Evolutionary conservation across 352 stramenopile genomes (phyloP).

Genomic region (Globisporangium paddicum): DNA sequence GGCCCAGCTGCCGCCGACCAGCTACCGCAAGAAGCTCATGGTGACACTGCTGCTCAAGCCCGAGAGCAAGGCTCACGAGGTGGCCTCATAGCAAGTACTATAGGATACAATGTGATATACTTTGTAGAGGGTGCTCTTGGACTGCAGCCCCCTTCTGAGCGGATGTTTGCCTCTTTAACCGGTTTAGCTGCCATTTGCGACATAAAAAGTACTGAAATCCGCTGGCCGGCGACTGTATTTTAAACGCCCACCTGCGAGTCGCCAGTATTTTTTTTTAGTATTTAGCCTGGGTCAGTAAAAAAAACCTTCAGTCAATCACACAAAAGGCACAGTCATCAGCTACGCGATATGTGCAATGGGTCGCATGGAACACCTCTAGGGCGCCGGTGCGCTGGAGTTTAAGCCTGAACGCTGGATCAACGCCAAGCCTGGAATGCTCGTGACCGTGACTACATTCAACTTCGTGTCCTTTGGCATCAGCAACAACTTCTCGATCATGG

Average conservation of each 20-base stretch:
- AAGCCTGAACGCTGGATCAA: conserved; percentile 45
- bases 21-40: conserved; percentile 54
- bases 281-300: no score
- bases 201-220: no score
- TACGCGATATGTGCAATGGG: conserved; percentile 42
- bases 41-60: conserved; percentile 56
- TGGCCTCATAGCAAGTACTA: conserved; percentile 11
- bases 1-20: conserved; percentile 38
- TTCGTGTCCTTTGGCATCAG: conserved; percentile 43
- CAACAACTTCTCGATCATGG: conserved; percentile 23
- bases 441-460: conserved; percentile 25
- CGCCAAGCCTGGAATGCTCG: conserved; percentile 9
- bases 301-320: no score
- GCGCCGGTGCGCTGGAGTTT: conserved; percentile 29
- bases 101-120: no score
- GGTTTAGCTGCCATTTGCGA: no score
- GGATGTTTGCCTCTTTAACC: no score
- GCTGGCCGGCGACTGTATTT: no score
- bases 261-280: no score
- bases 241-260: no score
- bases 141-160: no score
- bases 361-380: conserved; percentile 32
- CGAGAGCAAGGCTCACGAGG: conserved; percentile 42
- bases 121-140: no score
- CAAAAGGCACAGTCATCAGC: no score